Evolutionary conservation across 129 eudicot species (phyloP), one percentile per base, ranked within the genome.

Genomic region (sunflower (Helianthus annuus)): DNA sequence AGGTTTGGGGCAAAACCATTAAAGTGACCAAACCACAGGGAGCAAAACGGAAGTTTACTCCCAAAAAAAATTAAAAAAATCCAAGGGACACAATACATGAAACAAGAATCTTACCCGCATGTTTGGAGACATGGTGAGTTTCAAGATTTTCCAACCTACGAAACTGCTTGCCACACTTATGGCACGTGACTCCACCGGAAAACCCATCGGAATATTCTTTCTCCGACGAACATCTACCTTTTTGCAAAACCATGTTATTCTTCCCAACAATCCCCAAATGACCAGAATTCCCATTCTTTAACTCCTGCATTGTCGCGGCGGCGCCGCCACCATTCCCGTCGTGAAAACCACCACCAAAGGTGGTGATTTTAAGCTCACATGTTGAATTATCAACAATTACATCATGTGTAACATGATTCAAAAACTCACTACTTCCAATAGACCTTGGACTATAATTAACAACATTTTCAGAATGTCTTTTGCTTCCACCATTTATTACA

Each of bases 371-470:
- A 45, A 92, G 87, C 88, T 92, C 98, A 76, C 96, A 89, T 54
- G 44, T 89, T 1, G 96, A 92, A 55, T 85, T 80, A 29, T 88
- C 80, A 40, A 89, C 59, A 69, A 87, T 85, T 0, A 92, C 98
- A 76, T 92, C 95, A 71, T 92, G 98, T 69, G 95, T 84, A 13
- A 92, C 81, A 4, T 95, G 88, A 74, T 89, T 92, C 6, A 85
- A 70, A 64, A 92, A 92, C 38, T 92, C 98, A 72, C 86, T 87
- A 59, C 98, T 92, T 0, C 98, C 98, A 6, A 92, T 89, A 10
- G 98, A 92, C 71, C 96, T 86, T 45, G 98, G 98, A 59, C 98
- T 92, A 53, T 86, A 92, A 66, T 88, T 92, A 1, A 88, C 87
- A 10, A 87, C 78, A 59, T 77, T 87, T 46, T 87, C 96, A 66